Base-by-base conservation (phyloP, 2,329 filamentous ascomycete species). In the Colletotrichum eleusines region DNA sequence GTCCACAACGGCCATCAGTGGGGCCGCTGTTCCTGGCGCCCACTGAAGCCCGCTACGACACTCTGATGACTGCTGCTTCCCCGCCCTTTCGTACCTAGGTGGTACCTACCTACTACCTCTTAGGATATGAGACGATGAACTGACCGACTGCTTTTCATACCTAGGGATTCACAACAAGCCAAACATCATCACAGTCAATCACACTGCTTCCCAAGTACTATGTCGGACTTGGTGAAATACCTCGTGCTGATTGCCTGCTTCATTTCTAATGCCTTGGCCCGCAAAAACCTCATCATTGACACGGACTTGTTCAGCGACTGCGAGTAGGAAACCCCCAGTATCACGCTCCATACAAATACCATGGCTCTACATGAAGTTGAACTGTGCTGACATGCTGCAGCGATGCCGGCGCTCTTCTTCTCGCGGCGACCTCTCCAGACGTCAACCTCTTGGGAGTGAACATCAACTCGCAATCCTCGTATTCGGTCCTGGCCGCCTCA, bases 301-400 rank as follows among this genome's bases (percentile, higher is more conserved):
- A 85, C 84, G 0, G 84, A 85, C 69, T 74, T 86, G 23, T 84
- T 83, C 74, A 82, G 81, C 48, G 84, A 85, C 64, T 83, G 84
- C 42, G 83, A 85, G 81, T 84, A 77, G 73, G 78, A 69, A 18
- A 8, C 3, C 1, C 20, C 6, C 31, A 3, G 12, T 7, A n/a
- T n/a, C 28, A 35, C 40, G 20, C 23, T 3, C 26, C 53, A 16
- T 31, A 44, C 23, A 26, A 23, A 16, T 31, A 44, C 23, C 31
- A 23, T 62, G 14, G 6, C 28, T 12, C 1, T 42, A 6, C 23
- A 2, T 5, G 20, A 1, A 38, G 4, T 18, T 12, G 7, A n/a
- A 48, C 23, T 28, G 1, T 14, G 8, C 50, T 72, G 16, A 63
- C 54, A 51, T 23, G 1, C 40, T n/a, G 12, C 68, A 84, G 82